These are phyloP conservation scores for Collybiopsis luxurians DNA, from an alignment of 768 basidiomycete species.

Conservation along the genomic window DNA sequence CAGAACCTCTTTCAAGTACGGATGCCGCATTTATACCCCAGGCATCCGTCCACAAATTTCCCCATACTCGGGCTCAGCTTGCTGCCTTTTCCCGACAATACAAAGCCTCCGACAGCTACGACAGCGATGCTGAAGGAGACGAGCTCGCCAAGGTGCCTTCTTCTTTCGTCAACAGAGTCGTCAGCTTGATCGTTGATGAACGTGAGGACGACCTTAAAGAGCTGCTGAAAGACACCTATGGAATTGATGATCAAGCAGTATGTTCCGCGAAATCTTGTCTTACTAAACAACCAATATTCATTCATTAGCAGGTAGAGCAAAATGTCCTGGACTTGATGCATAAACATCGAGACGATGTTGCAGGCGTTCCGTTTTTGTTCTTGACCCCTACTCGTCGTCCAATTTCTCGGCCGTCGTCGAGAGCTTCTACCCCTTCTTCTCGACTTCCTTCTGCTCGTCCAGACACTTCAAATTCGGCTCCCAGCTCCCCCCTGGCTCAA, in stretches of 20 bases:
- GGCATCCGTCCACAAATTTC: conserved; percentile 44
- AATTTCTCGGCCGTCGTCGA: conserved; percentile 76
- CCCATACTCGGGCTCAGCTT: conserved; percentile 83
- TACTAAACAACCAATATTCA: conserved; percentile 9
- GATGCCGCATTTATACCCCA: conserved; percentile 3
- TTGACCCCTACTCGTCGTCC: conserved; percentile 78
- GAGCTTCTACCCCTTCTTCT: conserved; percentile 68
- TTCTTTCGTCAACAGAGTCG: conserved; percentile 67
- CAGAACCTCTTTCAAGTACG: conserved; percentile 6
- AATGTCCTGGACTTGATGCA: conserved; percentile 95
- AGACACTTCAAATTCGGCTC: conserved; percentile 74
- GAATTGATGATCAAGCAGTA: conserved; percentile 68
- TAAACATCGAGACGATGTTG: conserved; percentile 83
- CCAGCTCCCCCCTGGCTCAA: conserved; percentile 71
- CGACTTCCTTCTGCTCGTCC: conserved; percentile 63
- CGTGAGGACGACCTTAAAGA: conserved; percentile 84
- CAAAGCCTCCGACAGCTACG: conserved; percentile 57
- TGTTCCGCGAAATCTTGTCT: conserved; percentile 24
- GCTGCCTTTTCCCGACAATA: conserved; percentile 70
- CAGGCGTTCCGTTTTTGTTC: conserved; percentile 80
- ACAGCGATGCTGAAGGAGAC: conserved; percentile 57
- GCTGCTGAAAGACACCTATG: conserved; percentile 68
- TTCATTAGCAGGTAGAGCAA: conserved; percentile 67
- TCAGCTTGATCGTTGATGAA: conserved; percentile 72
- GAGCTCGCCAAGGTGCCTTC: conserved; percentile 51